Evolutionary conservation across 805 yeast genomes (phyloP).

Genomic region (Saccharomycopsis fodiens): DNA sequence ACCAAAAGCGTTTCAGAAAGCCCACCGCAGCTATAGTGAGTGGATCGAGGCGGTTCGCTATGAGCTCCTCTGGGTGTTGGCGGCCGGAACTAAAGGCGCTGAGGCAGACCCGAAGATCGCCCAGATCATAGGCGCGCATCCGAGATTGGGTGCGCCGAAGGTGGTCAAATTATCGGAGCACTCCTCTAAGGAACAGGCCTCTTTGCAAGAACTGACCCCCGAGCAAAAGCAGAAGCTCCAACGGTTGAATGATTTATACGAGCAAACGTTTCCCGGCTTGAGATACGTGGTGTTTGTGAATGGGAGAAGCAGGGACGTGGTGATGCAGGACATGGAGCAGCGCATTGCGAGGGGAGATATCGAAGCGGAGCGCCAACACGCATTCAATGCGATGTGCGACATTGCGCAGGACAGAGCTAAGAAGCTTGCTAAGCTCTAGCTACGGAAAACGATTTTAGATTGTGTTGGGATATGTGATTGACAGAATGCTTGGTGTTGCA

Average conservation of each 20-base stretch:
- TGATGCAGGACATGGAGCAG: conserved; percentile 53
- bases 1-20: conserved; percentile 5
- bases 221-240: conserved; percentile 44
- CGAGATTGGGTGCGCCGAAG: conserved; percentile 54
- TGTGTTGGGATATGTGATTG: too few relatives aligned
- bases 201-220: conserved; percentile 39
- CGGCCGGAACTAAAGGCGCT: conserved; percentile 21
- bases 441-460: too few relatives aligned
- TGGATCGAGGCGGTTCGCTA: conserved; percentile 41
- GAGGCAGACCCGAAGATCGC: conserved; percentile 27
- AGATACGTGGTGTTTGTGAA: conserved; percentile 85
- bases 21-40: conserved; percentile 26
- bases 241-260: conserved; percentile 55
- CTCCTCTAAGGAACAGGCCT: conserved; percentile 64
- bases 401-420: conserved; percentile 72
- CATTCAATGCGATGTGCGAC: conserved; percentile 86
- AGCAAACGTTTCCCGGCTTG: conserved; percentile 57
- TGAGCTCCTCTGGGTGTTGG: conserved; percentile 30
- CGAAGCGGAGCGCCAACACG: conserved; percentile 49
- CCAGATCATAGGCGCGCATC: conserved; percentile 82
- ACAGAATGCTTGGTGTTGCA: too few relatives aligned
- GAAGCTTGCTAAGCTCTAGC: conserved; percentile 32
- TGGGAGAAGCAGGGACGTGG: conserved; percentile 60
- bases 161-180: conserved; percentile 45
- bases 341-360: conserved; percentile 54